A percentile compares a stretch with the other conserved stretches of the same genome.
These are phyloP conservation scores for Candida nanaspora DNA, from an alignment of 805 yeast species.

Conservation along the genomic window DNA sequence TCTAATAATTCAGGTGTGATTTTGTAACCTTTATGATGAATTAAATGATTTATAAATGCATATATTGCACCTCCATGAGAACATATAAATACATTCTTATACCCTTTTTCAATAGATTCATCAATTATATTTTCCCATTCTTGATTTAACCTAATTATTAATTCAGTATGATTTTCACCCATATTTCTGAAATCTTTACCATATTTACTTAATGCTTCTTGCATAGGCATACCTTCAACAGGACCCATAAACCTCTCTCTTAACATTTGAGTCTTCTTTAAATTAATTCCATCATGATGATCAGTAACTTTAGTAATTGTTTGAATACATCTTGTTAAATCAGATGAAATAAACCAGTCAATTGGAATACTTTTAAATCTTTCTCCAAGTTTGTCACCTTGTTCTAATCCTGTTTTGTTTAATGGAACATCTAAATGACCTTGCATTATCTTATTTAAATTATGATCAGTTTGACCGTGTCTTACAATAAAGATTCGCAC, in stretches of 20 bases:
- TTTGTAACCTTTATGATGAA: conserved; percentile 29
- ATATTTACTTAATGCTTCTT: conserved; percentile 53
- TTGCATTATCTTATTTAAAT: conserved; percentile 61
- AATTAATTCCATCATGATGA: conserved; percentile 19
- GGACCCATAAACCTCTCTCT: conserved; percentile 78
- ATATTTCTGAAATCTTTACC: conserved; percentile 54
- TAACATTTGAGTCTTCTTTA: conserved; percentile 32
- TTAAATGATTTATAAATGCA: conserved; percentile 45
- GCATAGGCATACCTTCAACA: conserved; percentile 66
- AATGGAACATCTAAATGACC: conserved; percentile 68
- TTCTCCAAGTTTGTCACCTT: conserved; percentile 50
- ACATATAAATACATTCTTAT: conserved; percentile 50
- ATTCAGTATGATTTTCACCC: conserved; percentile 51
- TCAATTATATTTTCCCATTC: conserved; percentile 39
- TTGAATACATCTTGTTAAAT: conserved; percentile 51
- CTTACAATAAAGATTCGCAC: conserved; percentile 53
- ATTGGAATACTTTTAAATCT: conserved; percentile 31
- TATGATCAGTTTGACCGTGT: conserved; percentile 82
- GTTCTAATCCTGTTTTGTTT: conserved; percentile 53
- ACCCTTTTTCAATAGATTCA: conserved; percentile 25
- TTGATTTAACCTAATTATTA: conserved; percentile 40
- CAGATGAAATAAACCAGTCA: conserved; percentile 45
- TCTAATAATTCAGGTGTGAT: conserved; percentile 32
- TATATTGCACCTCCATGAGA: conserved; percentile 83
- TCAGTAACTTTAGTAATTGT: conserved; percentile 42